Base-by-base conservation (phyloP, 2,329 filamentous ascomycete species). In the Penicillium fuscoglaucum region DNA sequence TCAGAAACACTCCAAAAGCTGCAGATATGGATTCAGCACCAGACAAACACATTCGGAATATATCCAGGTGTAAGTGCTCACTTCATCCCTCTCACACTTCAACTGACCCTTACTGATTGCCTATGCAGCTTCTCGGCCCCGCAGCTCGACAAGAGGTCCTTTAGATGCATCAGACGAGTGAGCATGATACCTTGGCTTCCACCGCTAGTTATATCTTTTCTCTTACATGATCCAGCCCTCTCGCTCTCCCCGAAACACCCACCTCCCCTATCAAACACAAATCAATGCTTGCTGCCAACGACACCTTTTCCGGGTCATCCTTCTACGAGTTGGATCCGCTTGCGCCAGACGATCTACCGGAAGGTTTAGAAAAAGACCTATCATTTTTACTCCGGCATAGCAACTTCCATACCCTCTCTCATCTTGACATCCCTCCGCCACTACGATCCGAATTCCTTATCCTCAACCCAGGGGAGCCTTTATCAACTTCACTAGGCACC, bases 401-500 rank as follows among this genome's bases (percentile, higher is more conserved):
- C 63, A 88, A 93, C 56, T 97, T 93, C 78, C 93, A 96, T 71
- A 86, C 89, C 1, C 80, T 97, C 26, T 87, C 89, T 0, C 83
- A 83, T 17, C 81, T 86, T 45, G 79, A 83, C 51, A 76, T 86
- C 45, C 83, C 84, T 4, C 76, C 77, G 8, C 78, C 91, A 3
- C 93, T 96, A 73, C 86, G 90, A 60, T 84, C 84, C 62, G 84
- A 90, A 0, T 74, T 85, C 21, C 81, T 87, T 61, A 85, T 87
- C 63, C 87, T 90, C 1, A 73, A 80, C 1, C 78, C 85, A 0
- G 82, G 85, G 29, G 85, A 89, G 0, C 80, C 90, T 0, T 61
- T 79, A 21, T 61, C 68, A 6, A 63, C 70, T 7, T 71, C 70
- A 44, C 68, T 79, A 26, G 59, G 66, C 35, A 68, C 66, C 3